These are phyloP conservation scores for Pseudoneurospora amorphoporcata DNA, from an alignment of 495 filamentous ascomycete species.

Conservation along the genomic window DNA sequence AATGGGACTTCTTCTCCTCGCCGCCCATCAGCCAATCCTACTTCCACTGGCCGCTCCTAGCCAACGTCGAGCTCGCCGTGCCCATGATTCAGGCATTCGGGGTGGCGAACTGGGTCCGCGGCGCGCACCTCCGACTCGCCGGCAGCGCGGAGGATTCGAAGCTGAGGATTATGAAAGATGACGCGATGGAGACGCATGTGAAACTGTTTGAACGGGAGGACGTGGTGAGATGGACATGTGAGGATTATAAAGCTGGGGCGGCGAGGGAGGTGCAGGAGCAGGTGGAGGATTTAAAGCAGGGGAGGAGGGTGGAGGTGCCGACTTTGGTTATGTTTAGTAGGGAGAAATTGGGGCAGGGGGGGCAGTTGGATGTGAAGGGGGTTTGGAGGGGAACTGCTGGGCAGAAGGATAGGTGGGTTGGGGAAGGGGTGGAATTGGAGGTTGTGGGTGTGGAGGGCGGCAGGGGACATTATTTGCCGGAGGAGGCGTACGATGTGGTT, in stretches of 20 bases:
- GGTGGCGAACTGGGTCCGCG: slow-evolving; percentile 25
- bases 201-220: slow-evolving; percentile 27
- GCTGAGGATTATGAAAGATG: slow-evolving; percentile 8
- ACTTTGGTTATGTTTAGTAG: slow-evolving; percentile 34
- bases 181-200: slow-evolving; percentile 28
- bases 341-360: slow-evolving; percentile 28
- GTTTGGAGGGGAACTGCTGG: slow-evolving; percentile 27
- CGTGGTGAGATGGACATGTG: slow-evolving; percentile 29
- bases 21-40: slow-evolving; percentile 18
- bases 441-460: slow-evolving; percentile 25
- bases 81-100: slow-evolving; percentile 35
- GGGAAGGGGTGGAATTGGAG: slow-evolving; percentile 17
- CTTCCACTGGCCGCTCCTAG: slow-evolving; percentile 44
- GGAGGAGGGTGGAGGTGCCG: slow-evolving; percentile 31
- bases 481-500: slow-evolving; percentile 36
- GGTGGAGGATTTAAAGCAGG: slow-evolving; percentile 31
- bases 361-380: slow-evolving; percentile 29
- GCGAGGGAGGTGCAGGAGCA: slow-evolving; percentile 31
- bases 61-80: slow-evolving; percentile 34
- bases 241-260: slow-evolving; percentile 39
- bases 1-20: slow-evolving; percentile 25
- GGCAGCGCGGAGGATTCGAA: slow-evolving; percentile 13
- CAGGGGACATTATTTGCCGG: slow-evolving; percentile 41
- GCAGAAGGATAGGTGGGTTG: slow-evolving; percentile 25
- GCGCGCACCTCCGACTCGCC: slow-evolving; percentile 19